A percentile compares a stretch with the other conserved stretches of the same genome.
Evolutionary conservation across 2,329 filamentous ascomycete genomes (phyloP).

Genomic region (Orbilia ellipsospora): DNA sequence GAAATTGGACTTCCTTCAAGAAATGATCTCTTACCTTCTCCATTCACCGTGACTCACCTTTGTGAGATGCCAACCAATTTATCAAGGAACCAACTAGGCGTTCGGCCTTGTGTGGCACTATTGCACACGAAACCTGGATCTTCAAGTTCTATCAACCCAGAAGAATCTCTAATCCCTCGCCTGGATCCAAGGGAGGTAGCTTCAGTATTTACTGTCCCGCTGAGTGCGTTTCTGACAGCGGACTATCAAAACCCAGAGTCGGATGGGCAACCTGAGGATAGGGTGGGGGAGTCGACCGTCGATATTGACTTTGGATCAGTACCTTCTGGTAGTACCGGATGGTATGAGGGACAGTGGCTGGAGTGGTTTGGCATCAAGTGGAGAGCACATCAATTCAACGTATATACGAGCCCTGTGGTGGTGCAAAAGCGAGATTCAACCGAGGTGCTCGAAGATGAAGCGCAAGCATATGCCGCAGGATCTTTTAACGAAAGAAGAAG

Average conservation of each 20-base stretch:
- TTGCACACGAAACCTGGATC: constrained; percentile 64
- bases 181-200: constrained; percentile 92
- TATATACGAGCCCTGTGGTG: constrained; percentile 49
- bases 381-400: constrained; percentile 62
- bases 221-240: constrained; percentile 80
- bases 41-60: constrained; percentile 87
- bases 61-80: constrained; percentile 83
- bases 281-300: constrained; percentile 59
- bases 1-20: constrained; percentile 88
- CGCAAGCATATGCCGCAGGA: constrained; percentile 57
- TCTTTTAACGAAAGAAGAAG: constrained; percentile 65
- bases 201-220: constrained; percentile 89
- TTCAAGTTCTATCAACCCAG: constrained; percentile 60
- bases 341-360: constrained; percentile 88
- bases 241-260: constrained; percentile 68
- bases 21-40: constrained; percentile 75
- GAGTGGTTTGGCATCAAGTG: constrained; percentile 82
- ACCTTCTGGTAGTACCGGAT: constrained; percentile 67
- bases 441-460: constrained; percentile 44
- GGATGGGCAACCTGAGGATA: constrained; percentile 59
- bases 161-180: constrained; percentile 78
- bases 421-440: constrained; percentile 41
- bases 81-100: constrained; percentile 77
- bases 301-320: constrained; percentile 60
- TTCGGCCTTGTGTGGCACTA: constrained; percentile 81